Evolutionary conservation across 345 rosid genomes (phyloP).

Genomic region (Brassica juncea): DNA sequence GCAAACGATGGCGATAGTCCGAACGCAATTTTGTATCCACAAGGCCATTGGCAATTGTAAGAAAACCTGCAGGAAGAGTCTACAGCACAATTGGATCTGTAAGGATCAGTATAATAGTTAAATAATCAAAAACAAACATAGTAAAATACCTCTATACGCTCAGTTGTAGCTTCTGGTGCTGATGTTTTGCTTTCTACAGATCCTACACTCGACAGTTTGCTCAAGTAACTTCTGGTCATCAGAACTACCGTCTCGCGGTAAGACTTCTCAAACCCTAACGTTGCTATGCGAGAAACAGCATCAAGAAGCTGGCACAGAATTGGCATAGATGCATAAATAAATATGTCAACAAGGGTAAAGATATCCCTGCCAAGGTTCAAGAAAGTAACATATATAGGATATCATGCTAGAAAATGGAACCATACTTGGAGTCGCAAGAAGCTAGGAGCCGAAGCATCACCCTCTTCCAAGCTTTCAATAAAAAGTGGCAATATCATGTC

Average conservation of each 20-base stretch:
- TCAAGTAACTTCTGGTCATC: conserved; percentile 92
- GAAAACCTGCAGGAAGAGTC: conserved; percentile 99
- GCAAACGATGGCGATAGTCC: conserved; percentile 89
- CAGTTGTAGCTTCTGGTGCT: conserved; percentile 85
- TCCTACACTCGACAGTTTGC: conserved; percentile 73
- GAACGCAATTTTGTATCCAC: conserved; percentile 70
- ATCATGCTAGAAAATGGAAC: conserved; percentile 38
- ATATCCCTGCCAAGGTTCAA: conserved; percentile 20
- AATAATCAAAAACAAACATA: conserved; percentile 21
- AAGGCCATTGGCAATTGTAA: conserved; percentile 83
- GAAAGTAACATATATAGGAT: conserved; percentile 15
- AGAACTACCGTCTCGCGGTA: conserved; percentile 96
- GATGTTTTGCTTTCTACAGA: conserved; percentile 87
- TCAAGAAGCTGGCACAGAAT: conserved; percentile 85
- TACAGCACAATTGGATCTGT: conserved; percentile 61
- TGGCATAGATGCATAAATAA: conserved; percentile 37
- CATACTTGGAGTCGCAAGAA: conserved; percentile 87
- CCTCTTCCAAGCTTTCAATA: conserved; percentile 98
- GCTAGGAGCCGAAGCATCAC: conserved; percentile 92
- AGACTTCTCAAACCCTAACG: conserved; percentile 98
- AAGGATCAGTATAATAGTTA: conserved; percentile 47
- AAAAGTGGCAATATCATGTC: conserved; percentile 98
- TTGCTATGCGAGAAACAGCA: conserved; percentile 96
- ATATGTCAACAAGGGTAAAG: conserved; percentile 28
- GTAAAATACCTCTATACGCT: conserved; percentile 75